These are phyloP conservation scores for Lepidium campestre DNA, from an alignment of 441 rosid species.

Conservation along the genomic window DNA sequence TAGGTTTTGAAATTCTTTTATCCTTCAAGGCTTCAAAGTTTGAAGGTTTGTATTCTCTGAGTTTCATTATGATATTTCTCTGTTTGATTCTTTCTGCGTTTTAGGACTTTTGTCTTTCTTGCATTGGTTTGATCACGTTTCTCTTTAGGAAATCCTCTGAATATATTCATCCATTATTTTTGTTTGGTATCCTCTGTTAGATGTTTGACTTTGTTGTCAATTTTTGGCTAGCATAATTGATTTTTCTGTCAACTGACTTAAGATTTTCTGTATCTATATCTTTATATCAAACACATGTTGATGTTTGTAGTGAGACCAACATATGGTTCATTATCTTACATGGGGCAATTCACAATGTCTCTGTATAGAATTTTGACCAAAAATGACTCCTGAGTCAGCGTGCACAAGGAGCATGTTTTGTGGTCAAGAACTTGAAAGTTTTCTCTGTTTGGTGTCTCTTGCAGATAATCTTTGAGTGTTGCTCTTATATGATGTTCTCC, in stretches of 20 bases:
- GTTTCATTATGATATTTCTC: background rate
- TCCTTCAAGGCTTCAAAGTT: background rate
- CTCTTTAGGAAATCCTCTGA: background rate
- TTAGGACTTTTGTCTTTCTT: background rate
- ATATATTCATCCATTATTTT: background rate
- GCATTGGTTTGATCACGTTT: background rate
- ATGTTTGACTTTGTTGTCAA: background rate
- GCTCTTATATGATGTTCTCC: background rate
- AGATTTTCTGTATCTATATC: background rate
- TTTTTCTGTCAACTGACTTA: background rate
- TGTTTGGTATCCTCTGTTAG: background rate
- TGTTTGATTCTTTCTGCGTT: background rate
- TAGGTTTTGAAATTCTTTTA: background rate
- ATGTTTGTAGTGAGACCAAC: background rate
- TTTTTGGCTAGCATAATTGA: background rate
- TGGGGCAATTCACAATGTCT: background rate
- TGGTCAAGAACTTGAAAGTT: background rate
- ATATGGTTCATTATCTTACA: background rate
- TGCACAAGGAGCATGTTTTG: background rate
- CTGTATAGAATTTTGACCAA: background rate
- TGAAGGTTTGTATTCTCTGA: background rate
- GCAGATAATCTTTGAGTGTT: background rate
- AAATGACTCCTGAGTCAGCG: background rate
- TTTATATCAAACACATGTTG: background rate
- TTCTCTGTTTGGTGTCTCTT: background rate